Evolutionary conservation across 2,329 filamentous ascomycete genomes (phyloP).

Genomic region (Pseudogymnoascus destructans): DNA sequence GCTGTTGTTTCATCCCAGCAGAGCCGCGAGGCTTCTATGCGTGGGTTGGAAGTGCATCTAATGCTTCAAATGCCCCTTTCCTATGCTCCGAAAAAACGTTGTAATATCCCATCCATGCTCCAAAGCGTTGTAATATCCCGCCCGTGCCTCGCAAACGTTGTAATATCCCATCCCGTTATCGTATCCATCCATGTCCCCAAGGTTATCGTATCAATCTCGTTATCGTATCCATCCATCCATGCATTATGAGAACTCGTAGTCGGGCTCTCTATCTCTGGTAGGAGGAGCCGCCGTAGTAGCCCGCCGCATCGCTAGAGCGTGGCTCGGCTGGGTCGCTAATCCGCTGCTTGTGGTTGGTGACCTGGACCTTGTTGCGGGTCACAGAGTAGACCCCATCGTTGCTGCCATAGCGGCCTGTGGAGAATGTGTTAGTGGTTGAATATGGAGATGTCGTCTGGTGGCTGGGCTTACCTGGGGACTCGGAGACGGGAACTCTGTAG

Average conservation of each 20-base stretch:
- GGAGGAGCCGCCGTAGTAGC: constrained; percentile 3
- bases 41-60: background rate
- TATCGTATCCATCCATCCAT: background rate
- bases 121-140: background rate
- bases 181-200: background rate
- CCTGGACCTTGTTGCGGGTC: constrained; percentile 1
- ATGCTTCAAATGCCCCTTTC: background rate
- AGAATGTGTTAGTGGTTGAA: background rate
- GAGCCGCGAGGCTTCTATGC: constrained; percentile 6
- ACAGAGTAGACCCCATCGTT: background rate
- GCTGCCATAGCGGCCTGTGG: background rate
- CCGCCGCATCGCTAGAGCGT: background rate
- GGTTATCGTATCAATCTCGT: background rate
- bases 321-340: background rate
- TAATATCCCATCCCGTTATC: background rate
- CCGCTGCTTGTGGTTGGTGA: constrained; percentile 9
- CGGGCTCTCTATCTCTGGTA: background rate
- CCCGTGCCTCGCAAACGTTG: background rate
- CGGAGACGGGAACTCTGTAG: background rate
- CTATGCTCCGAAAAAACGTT: background rate
- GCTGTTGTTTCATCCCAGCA: background rate
- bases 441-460: background rate
- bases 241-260: background rate
- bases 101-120: background rate
- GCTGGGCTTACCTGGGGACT: background rate